A percentile compares a stretch with the other conserved stretches of the same genome.
phyloP scores from a whole-genome alignment of 1,139 yeast species.

The Zygotorulaspora mrakii region DNA sequence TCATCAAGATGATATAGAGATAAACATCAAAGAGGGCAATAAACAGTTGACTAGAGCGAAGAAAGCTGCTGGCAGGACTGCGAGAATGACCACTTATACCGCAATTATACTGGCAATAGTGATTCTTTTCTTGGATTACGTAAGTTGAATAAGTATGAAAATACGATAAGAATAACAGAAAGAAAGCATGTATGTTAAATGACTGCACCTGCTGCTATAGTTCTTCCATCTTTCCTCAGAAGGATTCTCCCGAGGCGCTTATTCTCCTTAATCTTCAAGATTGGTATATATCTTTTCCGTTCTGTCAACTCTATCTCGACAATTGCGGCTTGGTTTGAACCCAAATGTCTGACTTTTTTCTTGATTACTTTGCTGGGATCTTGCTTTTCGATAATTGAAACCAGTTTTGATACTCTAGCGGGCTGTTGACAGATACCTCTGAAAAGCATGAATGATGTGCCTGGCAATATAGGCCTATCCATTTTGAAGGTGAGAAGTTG shows the following conservation, averaged over 20 bases:
- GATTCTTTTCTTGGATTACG: conserved; percentile 56
- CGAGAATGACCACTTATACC: conserved; percentile 58
- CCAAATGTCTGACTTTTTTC: conserved; percentile 65
- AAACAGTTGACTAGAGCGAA: conserved; percentile 69
- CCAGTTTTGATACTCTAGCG: conserved; percentile 59
- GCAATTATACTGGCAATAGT: conserved; percentile 62
- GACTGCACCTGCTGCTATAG: conserved; percentile 84
- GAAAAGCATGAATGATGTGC: conserved; percentile 78
- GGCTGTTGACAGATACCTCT: conserved; percentile 78
- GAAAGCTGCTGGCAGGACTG: conserved; percentile 63
- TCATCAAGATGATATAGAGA: conserved; percentile 65
- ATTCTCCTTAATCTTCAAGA: conserved; percentile 57
- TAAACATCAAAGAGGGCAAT: conserved; percentile 73
- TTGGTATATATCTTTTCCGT: conserved; percentile 49
- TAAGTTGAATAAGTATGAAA: conserved; percentile 23
- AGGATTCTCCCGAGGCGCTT: conserved; percentile 76
- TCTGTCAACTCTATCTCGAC: conserved; percentile 64
- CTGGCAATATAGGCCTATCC: conserved; percentile 70
- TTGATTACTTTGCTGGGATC: conserved; percentile 42
- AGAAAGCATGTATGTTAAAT: conserved; percentile 19
- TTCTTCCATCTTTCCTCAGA: conserved; percentile 76
- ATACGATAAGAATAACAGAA: neutral
- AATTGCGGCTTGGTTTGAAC: conserved; percentile 67
- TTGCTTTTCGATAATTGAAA: conserved; percentile 47
- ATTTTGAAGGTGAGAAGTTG: conserved; percentile 65